Base-by-base conservation (phyloP, 78 protist species). In the Pigoraptor vietnamica region DNA sequence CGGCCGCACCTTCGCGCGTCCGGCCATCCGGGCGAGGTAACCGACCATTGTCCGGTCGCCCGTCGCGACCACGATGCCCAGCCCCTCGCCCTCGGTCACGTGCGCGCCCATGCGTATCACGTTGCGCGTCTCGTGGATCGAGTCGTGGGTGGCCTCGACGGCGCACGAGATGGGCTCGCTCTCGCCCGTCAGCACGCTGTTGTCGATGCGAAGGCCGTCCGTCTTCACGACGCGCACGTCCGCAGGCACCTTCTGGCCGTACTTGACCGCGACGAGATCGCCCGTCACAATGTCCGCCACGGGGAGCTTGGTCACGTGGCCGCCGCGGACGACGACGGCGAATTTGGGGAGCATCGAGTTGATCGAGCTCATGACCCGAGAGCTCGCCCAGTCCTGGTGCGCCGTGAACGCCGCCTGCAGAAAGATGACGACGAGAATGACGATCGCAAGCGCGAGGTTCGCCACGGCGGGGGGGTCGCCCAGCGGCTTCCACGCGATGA, bases 181-280 rank as follows among this genome's bases (percentile, higher is more conserved):
- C 88, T 98, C 99, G 32, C 99, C 99, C 0, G 99, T 97, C 33
- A 98, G 91, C 33, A 97, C 94, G 6, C 97, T 86, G 37, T 98
- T 95, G 93, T 96, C 98, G 34, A 87, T 35, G 35, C 24, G 0
- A 37, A 87, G 90, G 37, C 6, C 38, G 23, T 2, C 0, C 32
- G 79, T 0, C 35, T 94, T 86, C 33, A 97, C 2, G 25, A 96
- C 0, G 32, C 98, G 94, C 6, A 95, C 25, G 82, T 98, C 99
- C 2, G 98, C 97, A 1, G 98, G 98, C 9, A 97, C 48, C 88
- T 83, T 87, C 81, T 89, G 82, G 29, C 99, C 99, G 24, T 6
- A 29, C 33, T 24, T 38, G 39, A 97, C 21, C 36, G 40, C 40
- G 33, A 96, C 90, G 29, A 98, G 29, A 92, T 98, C 99, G 2